Conservation (phyloP, 768 basidiomycete species). For the Trametes coccinea region DNA sequence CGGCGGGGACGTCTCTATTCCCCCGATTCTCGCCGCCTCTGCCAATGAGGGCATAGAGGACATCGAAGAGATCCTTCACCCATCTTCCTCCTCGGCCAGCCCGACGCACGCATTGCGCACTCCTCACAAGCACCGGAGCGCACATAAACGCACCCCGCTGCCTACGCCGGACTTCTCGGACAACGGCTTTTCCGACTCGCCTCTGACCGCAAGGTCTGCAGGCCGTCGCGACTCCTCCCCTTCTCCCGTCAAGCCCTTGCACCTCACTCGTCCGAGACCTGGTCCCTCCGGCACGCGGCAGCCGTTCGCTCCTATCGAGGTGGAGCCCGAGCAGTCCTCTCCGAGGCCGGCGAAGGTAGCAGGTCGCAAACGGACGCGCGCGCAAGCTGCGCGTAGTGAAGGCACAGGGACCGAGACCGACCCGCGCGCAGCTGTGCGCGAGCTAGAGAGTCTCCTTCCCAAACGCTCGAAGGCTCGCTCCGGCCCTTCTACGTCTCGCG, state of each 20-base stretch:
- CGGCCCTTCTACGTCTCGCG: not conserved
- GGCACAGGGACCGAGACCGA: constrained; percentile 13
- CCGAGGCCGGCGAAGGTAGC: not conserved
- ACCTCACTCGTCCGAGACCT: not conserved
- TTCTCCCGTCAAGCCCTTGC: constrained; percentile 23
- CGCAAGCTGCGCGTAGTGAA: constrained; percentile 11
- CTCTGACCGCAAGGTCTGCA: constrained; percentile 13
- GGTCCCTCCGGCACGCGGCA: not conserved
- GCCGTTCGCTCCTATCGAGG: constrained; percentile 3
- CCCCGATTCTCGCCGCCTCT: constrained; percentile 11
- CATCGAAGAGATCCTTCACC: constrained; percentile 4
- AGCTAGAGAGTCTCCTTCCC: constrained; percentile 26
- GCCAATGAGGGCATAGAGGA: not conserved
- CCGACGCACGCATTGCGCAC: constrained; percentile 26
- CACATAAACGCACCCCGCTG: constrained; percentile 27
- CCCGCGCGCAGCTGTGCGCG: constrained; percentile 19
- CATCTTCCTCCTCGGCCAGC: constrained; percentile 17
- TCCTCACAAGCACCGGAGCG: constrained; percentile 28
- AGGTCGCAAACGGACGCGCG: constrained; percentile 20
- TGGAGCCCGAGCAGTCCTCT: constrained; percentile 2
- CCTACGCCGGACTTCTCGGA: constrained; percentile 26
- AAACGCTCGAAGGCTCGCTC: constrained; percentile 19
- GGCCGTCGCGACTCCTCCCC: constrained; percentile 20
- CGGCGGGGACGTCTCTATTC: not conserved
- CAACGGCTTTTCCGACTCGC: constrained; percentile 17